Percentiles rank a stretch among this genome's conserved stretches.
Evolutionary conservation across 208 protist species (phyloP).

Genomic region (Trypanosoma congolense): DNA sequence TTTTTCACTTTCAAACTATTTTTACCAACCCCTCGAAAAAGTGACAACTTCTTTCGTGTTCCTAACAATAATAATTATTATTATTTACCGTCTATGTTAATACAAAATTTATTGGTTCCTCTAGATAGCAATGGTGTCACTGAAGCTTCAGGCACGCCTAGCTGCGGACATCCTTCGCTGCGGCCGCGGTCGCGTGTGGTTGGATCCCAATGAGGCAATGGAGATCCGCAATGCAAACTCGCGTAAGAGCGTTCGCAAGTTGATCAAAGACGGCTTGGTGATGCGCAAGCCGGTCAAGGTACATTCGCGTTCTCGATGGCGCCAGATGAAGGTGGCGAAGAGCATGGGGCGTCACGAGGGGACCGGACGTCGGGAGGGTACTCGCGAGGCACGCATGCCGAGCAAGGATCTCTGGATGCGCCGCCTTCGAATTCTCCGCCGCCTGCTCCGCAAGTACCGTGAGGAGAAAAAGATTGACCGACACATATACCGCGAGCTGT

Average conservation of each 20-base stretch:
- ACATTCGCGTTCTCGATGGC: slow-evolving; percentile 93
- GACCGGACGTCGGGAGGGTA: slow-evolving; percentile 96
- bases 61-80: neutral
- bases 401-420: slow-evolving; percentile 98
- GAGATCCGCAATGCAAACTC: slow-evolving; percentile 98
- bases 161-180: slow-evolving; percentile 97
- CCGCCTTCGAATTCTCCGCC: slow-evolving; percentile 96
- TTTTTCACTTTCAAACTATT: too few relatives aligned
- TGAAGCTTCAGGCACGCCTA: slow-evolving; percentile 97
- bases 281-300: slow-evolving; percentile 94
- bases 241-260: slow-evolving; percentile 94
- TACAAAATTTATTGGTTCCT: too few relatives aligned
- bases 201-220: slow-evolving; percentile 96
- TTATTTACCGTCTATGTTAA: neutral
- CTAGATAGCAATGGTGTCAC: slow-evolving; percentile 55
- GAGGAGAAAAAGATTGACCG: slow-evolving; percentile 97
- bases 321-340: slow-evolving; percentile 90
- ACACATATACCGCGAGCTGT: slow-evolving; percentile 97
- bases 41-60: neutral
- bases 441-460: slow-evolving; percentile 97
- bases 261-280: slow-evolving; percentile 97
- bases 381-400: slow-evolving; percentile 95
- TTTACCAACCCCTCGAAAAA: neutral
- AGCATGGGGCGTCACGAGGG: slow-evolving; percentile 91
- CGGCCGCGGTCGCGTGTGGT: slow-evolving; percentile 96